Evolutionary conservation across 257 asterid species (phyloP), one percentile per base, ranked within the genome.

Genomic region (Nicotiana knightiana): DNA sequence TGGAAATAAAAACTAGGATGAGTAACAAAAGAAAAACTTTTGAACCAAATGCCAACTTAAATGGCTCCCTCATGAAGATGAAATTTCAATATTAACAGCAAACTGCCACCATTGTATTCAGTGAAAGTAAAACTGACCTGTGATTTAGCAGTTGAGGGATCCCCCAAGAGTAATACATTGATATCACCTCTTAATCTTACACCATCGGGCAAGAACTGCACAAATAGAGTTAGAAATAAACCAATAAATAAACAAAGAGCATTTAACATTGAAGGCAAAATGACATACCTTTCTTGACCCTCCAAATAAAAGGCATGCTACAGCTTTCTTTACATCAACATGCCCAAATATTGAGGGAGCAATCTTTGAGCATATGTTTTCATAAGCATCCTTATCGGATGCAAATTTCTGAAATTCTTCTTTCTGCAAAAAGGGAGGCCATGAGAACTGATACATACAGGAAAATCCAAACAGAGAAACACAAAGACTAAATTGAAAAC

Each of bases 291-390:
- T 96, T 84, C 99, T 89, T 6, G 99, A 94, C 76, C 99, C 99
- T 87, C 99, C 99, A 87, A 96, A 94, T 85, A 96, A 70, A 89
- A 94, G 99, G 89, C 99, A 94, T 55, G 98, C 93, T 84, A 96
- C 89, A 81, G 99, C 98, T 91, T 91, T 96, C 86, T 96, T 96
- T 86, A 96, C 98, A 82, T 95, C 97, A 59, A 46, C 86, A 82
- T 96, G 99, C 33, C 99, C 98, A 88, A 96, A 96, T 86, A 96
- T 96, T 35, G 98, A 94, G 62, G 98, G 98, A 54, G 98, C 98
- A 87, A 96, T 90, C 88, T 90, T 92, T 84, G 97, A 88, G 84
- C 99, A 96, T 85, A 94, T 92, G 67, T 91, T 87, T 58, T 89
- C 92, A 83, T 94, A 96, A 54, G 93, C 93, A 89, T 92, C 87